Percentiles rank a stretch among this genome's conserved stretches.
phyloP scores from a whole-genome alignment of 2,329 filamentous ascomycete species.

The Trichophyton schoenleinii region DNA sequence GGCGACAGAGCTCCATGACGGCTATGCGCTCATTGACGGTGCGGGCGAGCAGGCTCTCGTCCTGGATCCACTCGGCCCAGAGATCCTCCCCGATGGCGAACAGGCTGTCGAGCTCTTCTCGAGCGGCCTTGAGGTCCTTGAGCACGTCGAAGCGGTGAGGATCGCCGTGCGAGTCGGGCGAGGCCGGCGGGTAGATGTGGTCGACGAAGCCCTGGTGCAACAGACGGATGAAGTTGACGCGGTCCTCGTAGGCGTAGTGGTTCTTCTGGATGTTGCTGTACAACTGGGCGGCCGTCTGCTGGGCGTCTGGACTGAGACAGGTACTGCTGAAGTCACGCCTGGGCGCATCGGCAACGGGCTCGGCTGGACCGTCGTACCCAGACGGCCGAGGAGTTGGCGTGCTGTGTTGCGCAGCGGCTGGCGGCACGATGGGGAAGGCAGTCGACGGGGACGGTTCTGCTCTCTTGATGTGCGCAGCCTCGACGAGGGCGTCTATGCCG shows the following conservation, averaged over 20 bases:
- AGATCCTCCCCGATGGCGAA: conserved; percentile 52
- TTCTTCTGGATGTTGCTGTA: conserved; percentile 33
- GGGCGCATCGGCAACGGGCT: conserved; percentile 25
- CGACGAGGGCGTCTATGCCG: conserved; percentile 39
- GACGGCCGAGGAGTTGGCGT: conserved; percentile 11
- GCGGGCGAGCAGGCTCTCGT: conserved; percentile 46
- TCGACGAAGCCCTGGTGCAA: conserved; percentile 37
- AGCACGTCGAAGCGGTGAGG: conserved; percentile 36
- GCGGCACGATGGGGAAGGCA: conserved; percentile 28
- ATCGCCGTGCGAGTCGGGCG: conserved; percentile 34
- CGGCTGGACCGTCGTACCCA: conserved; percentile 31
- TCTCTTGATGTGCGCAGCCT: conserved; percentile 26
- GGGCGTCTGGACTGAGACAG: conserved; percentile 30
- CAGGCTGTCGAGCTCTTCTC: conserved; percentile 48
- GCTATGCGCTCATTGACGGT: conserved; percentile 45
- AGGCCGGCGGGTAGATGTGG: conserved; percentile 35
- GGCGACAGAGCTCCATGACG: conserved; percentile 48
- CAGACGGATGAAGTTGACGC: conserved; percentile 35
- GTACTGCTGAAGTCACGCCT: conserved; percentile 31
- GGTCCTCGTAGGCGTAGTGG: conserved; percentile 36
- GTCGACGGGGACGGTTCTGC: conserved; percentile 21
- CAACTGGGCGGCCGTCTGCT: conserved; percentile 30
- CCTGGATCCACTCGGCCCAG: conserved; percentile 52
- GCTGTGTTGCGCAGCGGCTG: conserved; percentile 25
- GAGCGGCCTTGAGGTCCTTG: conserved; percentile 35